Percentiles rank a stretch among this genome's conserved stretches.
These are phyloP conservation scores for Neophaeococcomyces aloes DNA, from an alignment of 2,329 filamentous ascomycete genomes.

Conservation along the genomic window DNA sequence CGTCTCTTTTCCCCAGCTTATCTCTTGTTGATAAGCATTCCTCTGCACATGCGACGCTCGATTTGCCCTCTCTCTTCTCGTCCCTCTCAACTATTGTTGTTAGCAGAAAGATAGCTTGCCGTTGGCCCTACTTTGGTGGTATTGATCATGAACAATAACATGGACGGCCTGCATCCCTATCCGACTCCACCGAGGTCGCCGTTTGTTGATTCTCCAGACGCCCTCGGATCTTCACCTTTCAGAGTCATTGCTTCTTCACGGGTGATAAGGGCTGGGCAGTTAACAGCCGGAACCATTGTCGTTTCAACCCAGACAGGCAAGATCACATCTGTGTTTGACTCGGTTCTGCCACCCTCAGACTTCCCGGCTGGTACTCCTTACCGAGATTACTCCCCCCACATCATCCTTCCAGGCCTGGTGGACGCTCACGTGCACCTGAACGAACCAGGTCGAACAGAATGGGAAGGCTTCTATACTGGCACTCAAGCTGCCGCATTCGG, in stretches of 20 bases:
- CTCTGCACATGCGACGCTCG: constrained; percentile 15
- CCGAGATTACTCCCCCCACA: constrained; percentile 69
- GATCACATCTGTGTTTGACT: constrained; percentile 64
- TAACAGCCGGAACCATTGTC: constrained; percentile 74
- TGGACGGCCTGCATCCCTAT: constrained; percentile 15
- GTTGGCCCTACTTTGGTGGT: constrained; percentile 8
- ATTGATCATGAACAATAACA: constrained; percentile 14
- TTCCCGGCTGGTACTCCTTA: constrained; percentile 68
- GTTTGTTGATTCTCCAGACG: constrained; percentile 14
- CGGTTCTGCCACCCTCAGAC: constrained; percentile 60
- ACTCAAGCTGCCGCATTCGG: constrained; percentile 89
- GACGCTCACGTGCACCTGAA: constrained; percentile 97
- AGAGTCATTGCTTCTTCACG: constrained; percentile 75
- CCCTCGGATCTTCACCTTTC: constrained; percentile 33
- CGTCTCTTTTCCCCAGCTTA: constrained; percentile 10
- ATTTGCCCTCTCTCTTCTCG: constrained; percentile 6
- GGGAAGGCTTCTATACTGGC: constrained; percentile 95
- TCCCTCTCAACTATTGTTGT: neutral
- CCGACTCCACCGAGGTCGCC: constrained; percentile 20
- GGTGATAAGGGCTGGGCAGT: constrained; percentile 63
- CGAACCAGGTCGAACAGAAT: constrained; percentile 91
- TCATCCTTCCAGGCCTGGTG: constrained; percentile 82
- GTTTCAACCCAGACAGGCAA: constrained; percentile 72
- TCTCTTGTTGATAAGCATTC: constrained; percentile 15
- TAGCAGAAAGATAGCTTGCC: constrained; percentile 7